Percentiles rank a stretch among this genome's conserved stretches.
phyloP scores from a whole-genome alignment of 2,329 filamentous ascomycete genomes.

The Colletotrichum euphorbiae region DNA sequence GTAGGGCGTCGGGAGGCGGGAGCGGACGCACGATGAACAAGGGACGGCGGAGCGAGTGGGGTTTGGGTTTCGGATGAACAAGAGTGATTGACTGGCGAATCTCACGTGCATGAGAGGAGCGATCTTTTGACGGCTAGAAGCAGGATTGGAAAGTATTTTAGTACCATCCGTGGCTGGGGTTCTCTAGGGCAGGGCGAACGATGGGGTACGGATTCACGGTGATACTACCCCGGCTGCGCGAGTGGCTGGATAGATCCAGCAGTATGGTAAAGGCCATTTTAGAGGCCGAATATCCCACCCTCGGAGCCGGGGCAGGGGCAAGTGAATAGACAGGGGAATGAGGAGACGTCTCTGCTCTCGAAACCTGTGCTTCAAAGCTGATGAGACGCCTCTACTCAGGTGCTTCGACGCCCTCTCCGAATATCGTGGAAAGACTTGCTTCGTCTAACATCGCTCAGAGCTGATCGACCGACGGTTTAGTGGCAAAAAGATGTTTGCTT shows the following conservation, averaged over 20 bases:
- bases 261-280: constrained; percentile 29
- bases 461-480: neutral
- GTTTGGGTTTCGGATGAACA: constrained; percentile 13
- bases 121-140: constrained; percentile 34
- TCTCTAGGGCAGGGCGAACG: constrained; percentile 3
- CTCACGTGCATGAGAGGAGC: constrained; percentile 38
- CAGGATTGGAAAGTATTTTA: constrained; percentile 24
- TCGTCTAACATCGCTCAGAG: too few relatives aligned
- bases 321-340: too few relatives aligned
- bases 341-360: neutral
- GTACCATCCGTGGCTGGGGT: neutral
- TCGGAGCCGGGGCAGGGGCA: neutral
- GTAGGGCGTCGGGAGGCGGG: constrained; percentile 17
- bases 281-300: constrained; percentile 20
- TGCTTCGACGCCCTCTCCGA: neutral
- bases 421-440: neutral
- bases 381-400: neutral
- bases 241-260: constrained; percentile 37
- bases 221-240: constrained; percentile 17
- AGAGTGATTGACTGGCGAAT: constrained; percentile 21
- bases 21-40: constrained; percentile 23
- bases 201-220: constrained; percentile 28
- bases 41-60: constrained; percentile 24
- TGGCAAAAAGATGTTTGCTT: neutral
- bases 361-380: neutral